Percentiles rank a stretch among this genome's conserved stretches.
Conservation (phyloP, 768 basidiomycete genomes). For the Suillus fuscotomentosus region DNA sequence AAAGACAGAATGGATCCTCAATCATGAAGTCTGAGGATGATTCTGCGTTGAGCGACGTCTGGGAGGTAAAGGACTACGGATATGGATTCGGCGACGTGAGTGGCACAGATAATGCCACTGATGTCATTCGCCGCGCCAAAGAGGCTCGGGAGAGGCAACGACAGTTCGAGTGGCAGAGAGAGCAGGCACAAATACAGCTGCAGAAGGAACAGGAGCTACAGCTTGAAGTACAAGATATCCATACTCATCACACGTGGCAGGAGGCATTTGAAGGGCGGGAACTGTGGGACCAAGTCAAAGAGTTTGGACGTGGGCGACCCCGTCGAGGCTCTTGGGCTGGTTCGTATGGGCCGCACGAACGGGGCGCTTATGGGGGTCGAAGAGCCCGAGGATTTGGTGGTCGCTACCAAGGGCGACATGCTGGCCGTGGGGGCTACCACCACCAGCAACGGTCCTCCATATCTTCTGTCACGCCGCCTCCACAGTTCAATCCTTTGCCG, state of each 20-base stretch:
- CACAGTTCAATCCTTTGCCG: slow-evolving; percentile 31
- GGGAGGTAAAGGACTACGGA: slow-evolving; percentile 61
- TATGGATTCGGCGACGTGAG: slow-evolving; percentile 57
- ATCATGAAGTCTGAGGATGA: slow-evolving; percentile 13
- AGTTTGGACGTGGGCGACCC: slow-evolving; percentile 22
- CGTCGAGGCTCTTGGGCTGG: slow-evolving; percentile 32
- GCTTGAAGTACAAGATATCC: slow-evolving; percentile 7
- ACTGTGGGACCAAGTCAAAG: slow-evolving; percentile 21
- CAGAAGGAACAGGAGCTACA: slow-evolving; percentile 16
- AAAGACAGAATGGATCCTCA: slow-evolving; percentile 5
- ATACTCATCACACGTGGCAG: slow-evolving; percentile 20
- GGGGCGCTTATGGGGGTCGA: slow-evolving; percentile 30
- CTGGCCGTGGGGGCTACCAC: slow-evolving; percentile 34
- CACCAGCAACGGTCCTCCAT: slow-evolving; percentile 33
- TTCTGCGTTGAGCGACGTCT: slow-evolving; percentile 35
- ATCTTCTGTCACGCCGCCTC: slow-evolving; percentile 26
- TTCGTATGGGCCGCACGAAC: slow-evolving; percentile 24
- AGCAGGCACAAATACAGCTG: slow-evolving; percentile 12
- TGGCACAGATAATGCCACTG: slow-evolving; percentile 33
- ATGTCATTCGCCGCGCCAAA: slow-evolving; percentile 27
- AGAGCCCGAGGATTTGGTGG: slow-evolving; percentile 39
- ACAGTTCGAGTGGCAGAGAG: slow-evolving; percentile 12
- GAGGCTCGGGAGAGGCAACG: slow-evolving; percentile 26
- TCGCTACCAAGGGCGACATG: slow-evolving; percentile 34
- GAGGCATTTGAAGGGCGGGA: slow-evolving; percentile 24